A percentile compares a stretch with the other conserved stretches of the same genome.
Evolutionary conservation across 2,329 filamentous ascomycete species (phyloP).

Genomic region (Alternaria tenuissima): DNA sequence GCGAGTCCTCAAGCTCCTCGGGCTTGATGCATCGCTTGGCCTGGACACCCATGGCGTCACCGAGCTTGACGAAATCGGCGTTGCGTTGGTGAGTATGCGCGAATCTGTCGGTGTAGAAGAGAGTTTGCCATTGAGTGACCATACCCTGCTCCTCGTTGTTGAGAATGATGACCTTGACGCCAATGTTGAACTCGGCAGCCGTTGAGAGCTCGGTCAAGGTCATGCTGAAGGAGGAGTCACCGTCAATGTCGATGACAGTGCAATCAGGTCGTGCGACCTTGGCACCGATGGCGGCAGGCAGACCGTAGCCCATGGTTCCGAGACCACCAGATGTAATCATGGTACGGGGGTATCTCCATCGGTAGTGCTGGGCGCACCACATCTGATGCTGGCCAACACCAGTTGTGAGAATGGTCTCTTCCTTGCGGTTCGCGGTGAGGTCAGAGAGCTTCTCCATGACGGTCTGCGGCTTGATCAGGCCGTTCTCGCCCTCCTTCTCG

Average conservation of each 20-base stretch:
- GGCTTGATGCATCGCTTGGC: constrained; percentile 75
- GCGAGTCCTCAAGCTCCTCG: constrained; percentile 76
- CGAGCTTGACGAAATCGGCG: constrained; percentile 93
- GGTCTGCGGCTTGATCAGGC: constrained; percentile 92
- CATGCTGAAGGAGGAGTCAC: constrained; percentile 99
- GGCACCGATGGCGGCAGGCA: constrained; percentile 93
- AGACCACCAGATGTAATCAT: constrained; percentile 98
- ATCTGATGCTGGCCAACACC: constrained; percentile 99
- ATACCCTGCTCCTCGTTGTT: constrained; percentile 99
- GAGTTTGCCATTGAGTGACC: constrained; percentile 98
- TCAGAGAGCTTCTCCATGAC: constrained; percentile 90
- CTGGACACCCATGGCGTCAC: constrained; percentile 89
- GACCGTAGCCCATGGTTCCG: constrained; percentile 94
- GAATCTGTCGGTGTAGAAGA: constrained; percentile 95
- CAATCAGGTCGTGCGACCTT: constrained; percentile 85
- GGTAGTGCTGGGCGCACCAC: constrained; percentile 97
- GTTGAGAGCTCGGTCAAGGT: constrained; percentile 94
- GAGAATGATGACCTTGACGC: constrained; percentile 90
- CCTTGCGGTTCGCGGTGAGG: constrained; percentile 79
- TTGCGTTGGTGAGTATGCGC: constrained; percentile 93
- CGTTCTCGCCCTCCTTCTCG: constrained; percentile 77
- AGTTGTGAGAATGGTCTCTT: constrained; percentile 86
- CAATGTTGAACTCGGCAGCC: constrained; percentile 94
- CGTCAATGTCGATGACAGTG: constrained; percentile 94
- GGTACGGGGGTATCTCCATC: constrained; percentile 88